phyloP scores from a whole-genome alignment of 371 early-diverging fungal species.

The Syncephalastrum contaminatum region DNA sequence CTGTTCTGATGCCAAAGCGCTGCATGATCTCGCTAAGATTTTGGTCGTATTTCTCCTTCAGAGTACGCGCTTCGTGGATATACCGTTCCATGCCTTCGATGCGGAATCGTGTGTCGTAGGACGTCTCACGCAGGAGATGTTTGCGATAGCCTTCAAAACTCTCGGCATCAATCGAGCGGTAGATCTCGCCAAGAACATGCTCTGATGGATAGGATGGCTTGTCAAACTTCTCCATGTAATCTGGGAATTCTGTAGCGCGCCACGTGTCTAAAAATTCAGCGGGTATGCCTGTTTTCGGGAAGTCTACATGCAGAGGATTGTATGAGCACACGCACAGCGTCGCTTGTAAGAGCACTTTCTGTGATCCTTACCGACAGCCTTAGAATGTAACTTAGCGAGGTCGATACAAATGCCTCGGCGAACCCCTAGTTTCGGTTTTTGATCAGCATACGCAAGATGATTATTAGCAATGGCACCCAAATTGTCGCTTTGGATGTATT shows the following conservation, averaged over 20 bases:
- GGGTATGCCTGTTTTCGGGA: conserved; percentile 67
- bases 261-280: conserved; percentile 29
- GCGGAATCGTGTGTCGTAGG: conserved; percentile 45
- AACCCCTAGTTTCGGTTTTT: conserved; percentile 26
- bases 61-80: conserved; percentile 43
- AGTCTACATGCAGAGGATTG: conserved; percentile 36
- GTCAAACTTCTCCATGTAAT: conserved; percentile 34
- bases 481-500: conserved; percentile 60
- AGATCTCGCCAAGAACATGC: conserved; percentile 57
- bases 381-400: conserved; percentile 60
- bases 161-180: conserved; percentile 29
- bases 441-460: conserved; percentile 61
- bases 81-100: conserved; percentile 53
- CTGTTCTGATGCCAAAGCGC: conserved; percentile 56
- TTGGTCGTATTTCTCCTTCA: conserved; percentile 48
- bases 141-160: conserved; percentile 7
- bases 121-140: background rate
- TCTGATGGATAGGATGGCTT: conserved; percentile 45
- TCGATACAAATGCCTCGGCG: conserved; percentile 32
- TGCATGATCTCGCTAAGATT: conserved; percentile 53
- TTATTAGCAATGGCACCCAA: conserved; percentile 67
- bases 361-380: conserved; percentile 63
- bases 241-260: conserved; percentile 10
- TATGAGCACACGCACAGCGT: no score
- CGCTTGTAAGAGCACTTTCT: conserved; percentile 8